Evolutionary conservation across 129 eudicot genomes (phyloP).

Genomic region (Flaveria robusta): DNA sequence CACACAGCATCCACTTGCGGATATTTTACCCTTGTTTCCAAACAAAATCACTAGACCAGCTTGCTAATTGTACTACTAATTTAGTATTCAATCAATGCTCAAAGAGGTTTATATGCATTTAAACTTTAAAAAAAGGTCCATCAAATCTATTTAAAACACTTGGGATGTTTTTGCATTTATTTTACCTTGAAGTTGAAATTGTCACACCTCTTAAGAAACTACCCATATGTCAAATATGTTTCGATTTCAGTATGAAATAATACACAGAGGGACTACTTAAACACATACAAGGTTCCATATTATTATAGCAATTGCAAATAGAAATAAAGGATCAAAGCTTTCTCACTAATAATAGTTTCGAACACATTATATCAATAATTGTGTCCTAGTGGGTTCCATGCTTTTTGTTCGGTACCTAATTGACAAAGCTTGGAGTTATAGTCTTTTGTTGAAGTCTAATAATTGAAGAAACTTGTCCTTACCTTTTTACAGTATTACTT

Average conservation of each 20-base stretch:
- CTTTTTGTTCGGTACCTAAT: conserved; percentile 12
- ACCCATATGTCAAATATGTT: not conserved
- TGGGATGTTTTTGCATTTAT: not conserved
- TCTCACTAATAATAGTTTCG: not conserved
- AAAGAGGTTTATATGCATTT: not conserved
- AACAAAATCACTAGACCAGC: conserved; percentile 11
- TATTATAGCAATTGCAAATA: not conserved
- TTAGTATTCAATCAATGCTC: not conserved
- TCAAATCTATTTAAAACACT: not conserved
- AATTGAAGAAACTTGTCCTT: conserved; percentile 14
- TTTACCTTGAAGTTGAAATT: not conserved
- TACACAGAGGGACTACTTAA: not conserved
- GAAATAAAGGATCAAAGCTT: not conserved
- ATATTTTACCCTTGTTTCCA: conserved; percentile 8
- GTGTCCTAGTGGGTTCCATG: conserved; percentile 4
- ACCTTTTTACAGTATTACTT: conserved; percentile 10
- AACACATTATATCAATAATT: conserved; percentile 1
- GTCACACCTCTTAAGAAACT: conserved; percentile 5
- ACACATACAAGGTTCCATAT: not conserved
- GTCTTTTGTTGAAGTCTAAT: not conserved
- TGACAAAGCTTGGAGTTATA: conserved; percentile 6
- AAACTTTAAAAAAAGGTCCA: not conserved
- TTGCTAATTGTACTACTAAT: conserved; percentile 5
- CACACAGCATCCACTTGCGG: conserved; percentile 29
- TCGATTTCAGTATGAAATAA: not conserved